These are phyloP conservation scores for Lithospermum erythrorhizon DNA, from an alignment of 257 asterid species.

Conservation along the genomic window DNA sequence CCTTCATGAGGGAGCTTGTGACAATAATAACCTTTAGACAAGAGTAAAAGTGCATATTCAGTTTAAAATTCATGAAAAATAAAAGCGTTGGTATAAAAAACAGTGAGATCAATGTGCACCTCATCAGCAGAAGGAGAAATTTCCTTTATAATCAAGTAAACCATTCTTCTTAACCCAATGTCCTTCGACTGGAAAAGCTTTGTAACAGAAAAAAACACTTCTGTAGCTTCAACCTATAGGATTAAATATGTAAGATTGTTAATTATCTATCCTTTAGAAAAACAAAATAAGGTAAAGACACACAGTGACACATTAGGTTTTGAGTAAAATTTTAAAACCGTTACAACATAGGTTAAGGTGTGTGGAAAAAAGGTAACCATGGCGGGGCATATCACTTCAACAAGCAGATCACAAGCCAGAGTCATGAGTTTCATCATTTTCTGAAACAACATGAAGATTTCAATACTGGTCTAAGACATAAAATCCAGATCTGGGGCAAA, in stretches of 20 bases:
- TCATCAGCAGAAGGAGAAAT: conserved; percentile 88
- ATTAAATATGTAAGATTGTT: not conserved
- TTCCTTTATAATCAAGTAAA: conserved; percentile 84
- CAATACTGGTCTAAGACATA: no score
- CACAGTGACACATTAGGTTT: no score
- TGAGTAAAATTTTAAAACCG: no score
- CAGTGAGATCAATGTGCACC: conserved; percentile 22
- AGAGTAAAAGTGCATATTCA: conserved; percentile 16
- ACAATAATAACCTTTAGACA: conserved; percentile 77
- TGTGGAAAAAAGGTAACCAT: no score
- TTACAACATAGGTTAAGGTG: no score
- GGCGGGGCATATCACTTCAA: no score
- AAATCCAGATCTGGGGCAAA: no score
- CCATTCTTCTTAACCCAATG: conserved; percentile 91
- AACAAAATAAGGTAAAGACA: not conserved
- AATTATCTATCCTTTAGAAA: not conserved
- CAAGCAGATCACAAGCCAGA: no score
- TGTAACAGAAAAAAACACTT: conserved; percentile 84
- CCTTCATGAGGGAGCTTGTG: conserved; percentile 58
- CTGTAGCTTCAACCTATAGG: conserved; percentile 73
- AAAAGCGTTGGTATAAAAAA: not conserved
- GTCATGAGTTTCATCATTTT: no score
- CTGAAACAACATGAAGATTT: no score
- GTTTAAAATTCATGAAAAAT: conserved; percentile 11
- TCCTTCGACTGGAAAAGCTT: conserved; percentile 93